Evolutionary conservation across 257 asterid genomes (phyloP), one percentile per base, ranked within the genome.

Genomic region (Solanum corneliomulleri): DNA sequence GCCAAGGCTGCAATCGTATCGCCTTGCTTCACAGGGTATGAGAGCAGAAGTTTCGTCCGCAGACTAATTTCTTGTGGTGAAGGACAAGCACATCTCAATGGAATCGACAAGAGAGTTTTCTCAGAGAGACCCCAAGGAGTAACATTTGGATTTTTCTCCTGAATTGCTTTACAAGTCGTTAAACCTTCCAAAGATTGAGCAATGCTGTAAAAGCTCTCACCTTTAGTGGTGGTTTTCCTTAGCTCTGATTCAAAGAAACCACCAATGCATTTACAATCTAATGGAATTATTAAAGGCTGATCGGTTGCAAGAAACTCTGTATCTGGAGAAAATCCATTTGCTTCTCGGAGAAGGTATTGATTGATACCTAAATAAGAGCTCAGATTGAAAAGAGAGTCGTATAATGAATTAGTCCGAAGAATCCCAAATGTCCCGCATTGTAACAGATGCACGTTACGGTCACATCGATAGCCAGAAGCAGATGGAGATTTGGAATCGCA

Each of bases 71-170:
- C 91, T 12, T 5, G 76, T 47, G 90, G 18, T 52, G 89, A 88
- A 11, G 96, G 94, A 90, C 98, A 93, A 16, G 93, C 92, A 88
- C 96, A 95, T 71, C 87, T 90, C 88, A 91, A 2, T 20, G 95
- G 95, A 52, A 94, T 86, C 52, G 49, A 68, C 25, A 91, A 80
- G 15, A 49, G 71, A 44, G 71, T 37, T n/a, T 86, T 89, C 68
- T 91, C 95, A 23, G 66, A 92, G 64, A 93, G 87, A 88, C 25
- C 86, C 88, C 84, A 82, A 2, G 93, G 89, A 2, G 88, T 44
- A 15, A 86, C 6, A 23, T 75, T 83, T 14, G 92, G 95, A 85
- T 91, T 94, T 45, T 88, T 92, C 84, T 90, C 94, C 42, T 27
- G 82, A 47, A 93, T 91, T 6, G 92, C 91, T 52, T 88, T 87